phyloP scores from a whole-genome alignment of 2,329 filamentous ascomycete genomes.

The Neoscytalidium dimidiatum region DNA sequence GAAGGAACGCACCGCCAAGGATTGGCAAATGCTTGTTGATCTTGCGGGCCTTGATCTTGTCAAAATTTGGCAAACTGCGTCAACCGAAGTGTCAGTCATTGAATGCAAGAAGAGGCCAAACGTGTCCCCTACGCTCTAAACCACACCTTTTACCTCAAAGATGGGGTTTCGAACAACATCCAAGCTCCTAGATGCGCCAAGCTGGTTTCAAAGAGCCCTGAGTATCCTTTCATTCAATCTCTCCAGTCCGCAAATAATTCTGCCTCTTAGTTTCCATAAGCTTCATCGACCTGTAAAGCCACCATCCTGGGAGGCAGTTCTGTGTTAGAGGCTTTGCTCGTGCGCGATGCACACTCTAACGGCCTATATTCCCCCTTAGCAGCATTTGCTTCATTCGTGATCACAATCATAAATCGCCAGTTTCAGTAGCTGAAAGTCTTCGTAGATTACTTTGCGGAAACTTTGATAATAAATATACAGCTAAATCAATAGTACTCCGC shows the following conservation, averaged over 20 bases:
- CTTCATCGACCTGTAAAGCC: too few relatives aligned
- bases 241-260: too few relatives aligned
- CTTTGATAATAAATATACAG: neutral
- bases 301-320: too few relatives aligned
- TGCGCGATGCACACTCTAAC: too few relatives aligned
- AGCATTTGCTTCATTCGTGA: neutral
- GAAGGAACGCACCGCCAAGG: conserved; percentile 6
- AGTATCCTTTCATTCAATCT: too few relatives aligned
- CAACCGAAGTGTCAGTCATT: neutral
- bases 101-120: conserved; percentile 7
- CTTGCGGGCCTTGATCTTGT: conserved; percentile 6
- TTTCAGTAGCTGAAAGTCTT: neutral
- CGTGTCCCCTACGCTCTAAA: neutral
- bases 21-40: conserved; percentile 8
- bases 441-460: neutral
- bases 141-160: neutral
- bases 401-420: neutral
- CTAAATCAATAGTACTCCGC: conserved; percentile 40
- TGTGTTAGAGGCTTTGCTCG: too few relatives aligned
- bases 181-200: too few relatives aligned
- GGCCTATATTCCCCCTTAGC: too few relatives aligned
- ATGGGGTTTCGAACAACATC: too few relatives aligned
- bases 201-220: too few relatives aligned
- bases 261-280: too few relatives aligned
- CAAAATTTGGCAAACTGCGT: conserved; percentile 8